Percentiles rank a stretch among this genome's conserved stretches.
Evolutionary conservation across 2,329 filamentous ascomycete genomes (phyloP).

Genomic region (Clonostachys chloroleuca): DNA sequence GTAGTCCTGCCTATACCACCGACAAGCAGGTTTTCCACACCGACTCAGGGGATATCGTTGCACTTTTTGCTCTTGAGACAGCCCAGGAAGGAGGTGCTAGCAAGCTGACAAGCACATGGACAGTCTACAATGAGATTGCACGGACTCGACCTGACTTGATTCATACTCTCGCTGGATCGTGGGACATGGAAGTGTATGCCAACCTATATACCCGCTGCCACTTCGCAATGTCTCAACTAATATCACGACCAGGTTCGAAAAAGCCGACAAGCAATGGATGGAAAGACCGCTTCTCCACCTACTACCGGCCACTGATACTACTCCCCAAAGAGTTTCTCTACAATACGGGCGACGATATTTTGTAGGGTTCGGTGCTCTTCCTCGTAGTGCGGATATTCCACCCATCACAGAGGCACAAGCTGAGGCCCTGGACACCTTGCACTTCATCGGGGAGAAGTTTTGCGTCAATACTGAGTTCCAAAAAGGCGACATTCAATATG

Average conservation of each 20-base stretch:
- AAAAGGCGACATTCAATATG: conserved; percentile 48
- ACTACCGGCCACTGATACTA: conserved; percentile 36
- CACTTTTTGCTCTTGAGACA: conserved; percentile 50
- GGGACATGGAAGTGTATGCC: conserved; percentile 35
- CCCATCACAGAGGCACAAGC: conserved; percentile 49
- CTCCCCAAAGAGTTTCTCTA: conserved; percentile 49
- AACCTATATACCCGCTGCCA: neutral
- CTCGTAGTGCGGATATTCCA: conserved; percentile 48
- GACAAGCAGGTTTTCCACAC: conserved; percentile 63
- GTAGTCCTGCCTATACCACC: conserved; percentile 53
- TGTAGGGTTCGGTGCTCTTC: conserved; percentile 50
- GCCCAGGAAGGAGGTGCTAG: conserved; percentile 50
- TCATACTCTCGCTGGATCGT: conserved; percentile 46
- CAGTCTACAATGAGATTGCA: conserved; percentile 60
- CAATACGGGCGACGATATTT: conserved; percentile 58
- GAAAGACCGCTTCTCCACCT: conserved; percentile 51
- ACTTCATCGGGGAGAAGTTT: conserved; percentile 41
- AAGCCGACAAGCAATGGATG: conserved; percentile 35
- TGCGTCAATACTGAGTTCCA: conserved; percentile 38
- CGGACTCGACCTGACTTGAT: conserved; percentile 54
- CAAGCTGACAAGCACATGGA: conserved; percentile 51
- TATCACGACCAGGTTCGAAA: conserved; percentile 39
- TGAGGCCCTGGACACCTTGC: conserved; percentile 46
- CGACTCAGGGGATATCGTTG: conserved; percentile 54
- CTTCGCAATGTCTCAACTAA: neutral